Evolutionary conservation across 768 basidiomycete genomes (phyloP).

Genomic region (Kwoniella shandongensis): DNA sequence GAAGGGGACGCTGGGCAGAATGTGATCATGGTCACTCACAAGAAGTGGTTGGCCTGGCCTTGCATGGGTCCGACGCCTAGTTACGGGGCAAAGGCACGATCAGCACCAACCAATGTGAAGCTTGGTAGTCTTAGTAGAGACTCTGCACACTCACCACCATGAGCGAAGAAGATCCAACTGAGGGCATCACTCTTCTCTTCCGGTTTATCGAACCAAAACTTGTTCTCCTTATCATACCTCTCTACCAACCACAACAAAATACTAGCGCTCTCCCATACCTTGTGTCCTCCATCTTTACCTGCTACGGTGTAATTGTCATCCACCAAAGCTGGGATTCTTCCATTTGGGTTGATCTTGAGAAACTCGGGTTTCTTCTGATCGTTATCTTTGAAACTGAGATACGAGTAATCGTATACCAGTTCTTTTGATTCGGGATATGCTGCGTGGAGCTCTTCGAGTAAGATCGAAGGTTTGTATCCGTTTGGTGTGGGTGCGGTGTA

Average conservation of each 20-base stretch:
- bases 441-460: constrained; percentile 66
- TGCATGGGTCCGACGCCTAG: constrained; percentile 72
- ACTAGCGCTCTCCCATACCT: constrained; percentile 61
- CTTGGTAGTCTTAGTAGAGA: background rate
- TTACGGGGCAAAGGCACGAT: background rate
- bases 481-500: constrained; percentile 65
- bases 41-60: constrained; percentile 73
- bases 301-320: constrained; percentile 48
- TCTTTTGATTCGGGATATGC: constrained; percentile 54
- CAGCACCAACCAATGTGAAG: background rate
- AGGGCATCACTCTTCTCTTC: constrained; percentile 69
- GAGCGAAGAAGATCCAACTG: constrained; percentile 83
- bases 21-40: constrained; percentile 57
- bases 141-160: constrained; percentile 40
- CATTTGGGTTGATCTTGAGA: constrained; percentile 59
- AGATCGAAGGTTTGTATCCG: constrained; percentile 56
- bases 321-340: constrained; percentile 54
- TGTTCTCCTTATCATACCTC: constrained; percentile 70
- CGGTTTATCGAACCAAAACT: constrained; percentile 63
- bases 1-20: background rate
- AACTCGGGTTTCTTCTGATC: constrained; percentile 83
- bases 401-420: constrained; percentile 50
- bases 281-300: constrained; percentile 38
- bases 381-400: constrained; percentile 64
- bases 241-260: constrained; percentile 78